phyloP scores from a whole-genome alignment of 2,329 filamentous ascomycete species.

The Fusarium coicis region DNA sequence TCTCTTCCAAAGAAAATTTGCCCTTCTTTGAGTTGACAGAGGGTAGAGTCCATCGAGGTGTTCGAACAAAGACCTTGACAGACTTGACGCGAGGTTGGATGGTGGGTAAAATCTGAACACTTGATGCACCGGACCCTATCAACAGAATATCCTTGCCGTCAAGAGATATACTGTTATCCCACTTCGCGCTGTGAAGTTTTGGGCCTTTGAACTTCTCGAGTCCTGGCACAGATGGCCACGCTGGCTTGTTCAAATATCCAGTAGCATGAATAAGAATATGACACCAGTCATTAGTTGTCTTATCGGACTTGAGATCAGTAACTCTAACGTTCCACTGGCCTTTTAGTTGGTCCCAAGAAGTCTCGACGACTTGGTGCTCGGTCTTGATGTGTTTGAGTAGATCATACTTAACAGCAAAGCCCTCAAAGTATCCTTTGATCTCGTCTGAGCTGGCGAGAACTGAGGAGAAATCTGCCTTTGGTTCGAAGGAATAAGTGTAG shows the following conservation, averaged over 20 bases:
- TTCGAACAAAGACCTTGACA: conserved; percentile 10
- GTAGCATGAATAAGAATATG: conserved; percentile 11
- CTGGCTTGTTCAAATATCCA: conserved; percentile 16
- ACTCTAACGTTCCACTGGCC: conserved; percentile 1
- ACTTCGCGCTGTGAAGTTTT: conserved; percentile 11
- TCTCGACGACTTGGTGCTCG: not conserved
- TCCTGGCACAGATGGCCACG: conserved; percentile 1
- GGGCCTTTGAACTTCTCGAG: conserved; percentile 4
- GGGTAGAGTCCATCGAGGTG: conserved; percentile 15
- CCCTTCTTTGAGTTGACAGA: conserved; percentile 15
- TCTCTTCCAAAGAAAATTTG: not conserved
- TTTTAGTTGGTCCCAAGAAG: not conserved
- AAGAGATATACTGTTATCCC: not conserved
- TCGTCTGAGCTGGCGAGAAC: conserved; percentile 1
- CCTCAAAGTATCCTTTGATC: conserved; percentile 1
- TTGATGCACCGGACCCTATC: conserved; percentile 13
- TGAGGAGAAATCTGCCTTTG: conserved; percentile 5
- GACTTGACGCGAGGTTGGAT: conserved; percentile 6
- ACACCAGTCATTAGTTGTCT: conserved; percentile 1
- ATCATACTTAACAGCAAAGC: conserved; percentile 3
- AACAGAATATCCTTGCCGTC: conserved; percentile 11
- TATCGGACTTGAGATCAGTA: not conserved
- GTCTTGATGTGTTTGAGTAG: not conserved
- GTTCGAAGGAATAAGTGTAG: conserved; percentile 18
- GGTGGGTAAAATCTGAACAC: conserved; percentile 9